A percentile compares a stretch with the other conserved stretches of the same genome.
These are phyloP conservation scores for Alloascoidea hylecoeti DNA, from an alignment of 805 yeast genomes.

Conservation along the genomic window DNA sequence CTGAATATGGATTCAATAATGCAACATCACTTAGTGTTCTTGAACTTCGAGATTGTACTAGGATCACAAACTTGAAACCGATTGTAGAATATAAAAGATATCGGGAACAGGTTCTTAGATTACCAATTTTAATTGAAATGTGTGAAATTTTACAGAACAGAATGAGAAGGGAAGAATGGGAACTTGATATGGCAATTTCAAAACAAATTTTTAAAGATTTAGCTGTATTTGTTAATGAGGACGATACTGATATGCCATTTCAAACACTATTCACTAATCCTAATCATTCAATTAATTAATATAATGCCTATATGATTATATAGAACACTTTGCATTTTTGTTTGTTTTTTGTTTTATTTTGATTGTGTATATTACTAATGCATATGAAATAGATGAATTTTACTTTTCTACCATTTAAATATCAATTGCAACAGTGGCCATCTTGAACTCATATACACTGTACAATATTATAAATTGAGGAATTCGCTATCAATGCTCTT, in stretches of 20 bases:
- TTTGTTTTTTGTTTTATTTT: too few species aligned
- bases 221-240: slow-evolving; percentile 20
- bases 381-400: too few species aligned
- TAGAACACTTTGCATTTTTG: too few species aligned
- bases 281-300: too few species aligned
- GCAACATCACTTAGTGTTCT: slow-evolving; percentile 56
- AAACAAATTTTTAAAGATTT: slow-evolving; percentile 48
- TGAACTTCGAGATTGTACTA: slow-evolving; percentile 54
- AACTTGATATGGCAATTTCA: slow-evolving; percentile 41
- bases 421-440: too few species aligned
- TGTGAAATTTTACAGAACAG: slow-evolving; percentile 55
- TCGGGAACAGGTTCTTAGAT: slow-evolving; percentile 18
- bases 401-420: too few species aligned
- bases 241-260: background rate
- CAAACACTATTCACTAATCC: too few species aligned
- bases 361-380: too few species aligned
- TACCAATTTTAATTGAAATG: slow-evolving; percentile 56
- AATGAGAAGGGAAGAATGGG: slow-evolving; percentile 45
- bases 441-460: too few species aligned
- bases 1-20: slow-evolving; percentile 36
- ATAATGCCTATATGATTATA: too few species aligned
- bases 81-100: slow-evolving; percentile 48
- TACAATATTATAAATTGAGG: too few species aligned
- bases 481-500: too few species aligned
- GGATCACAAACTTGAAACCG: slow-evolving; percentile 44